Percentiles rank a stretch among this genome's conserved stretches.
Conservation (phyloP, 2,329 filamentous ascomycete genomes). For the Plectosphaerella sp. region DNA sequence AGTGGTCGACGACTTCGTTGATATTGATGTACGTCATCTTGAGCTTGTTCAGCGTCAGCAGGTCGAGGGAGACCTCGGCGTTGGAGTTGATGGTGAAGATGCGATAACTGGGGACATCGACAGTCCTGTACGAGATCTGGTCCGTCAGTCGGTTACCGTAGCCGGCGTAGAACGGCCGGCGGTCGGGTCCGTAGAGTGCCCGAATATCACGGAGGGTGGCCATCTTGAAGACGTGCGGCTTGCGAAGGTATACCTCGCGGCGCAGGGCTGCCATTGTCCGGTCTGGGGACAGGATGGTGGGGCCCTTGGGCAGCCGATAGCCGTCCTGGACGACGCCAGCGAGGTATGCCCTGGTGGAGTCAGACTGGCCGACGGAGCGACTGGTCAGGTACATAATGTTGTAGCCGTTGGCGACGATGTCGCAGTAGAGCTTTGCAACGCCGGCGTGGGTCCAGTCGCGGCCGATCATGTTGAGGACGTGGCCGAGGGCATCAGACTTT, state of each 20-base stretch:
- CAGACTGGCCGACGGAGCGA: constrained; percentile 87
- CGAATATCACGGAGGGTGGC: constrained; percentile 92
- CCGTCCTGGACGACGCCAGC: constrained; percentile 86
- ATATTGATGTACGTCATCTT: constrained; percentile 97
- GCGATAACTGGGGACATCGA: constrained; percentile 88
- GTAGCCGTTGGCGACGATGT: constrained; percentile 93
- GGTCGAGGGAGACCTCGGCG: constrained; percentile 86
- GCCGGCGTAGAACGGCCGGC: constrained; percentile 89
- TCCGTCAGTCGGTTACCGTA: constrained; percentile 97
- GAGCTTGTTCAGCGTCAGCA: constrained; percentile 87
- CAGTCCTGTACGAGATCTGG: constrained; percentile 90
- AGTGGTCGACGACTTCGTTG: constrained; percentile 95
- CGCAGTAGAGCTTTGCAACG: constrained; percentile 94
- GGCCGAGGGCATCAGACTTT: constrained; percentile 91
- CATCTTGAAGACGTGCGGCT: constrained; percentile 99
- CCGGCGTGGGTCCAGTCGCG: constrained; percentile 97
- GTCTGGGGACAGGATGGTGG: constrained; percentile 92
- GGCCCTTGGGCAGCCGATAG: constrained; percentile 80
- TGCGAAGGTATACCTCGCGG: constrained; percentile 89
- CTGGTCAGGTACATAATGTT: constrained; percentile 98
- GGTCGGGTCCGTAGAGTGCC: constrained; percentile 72
- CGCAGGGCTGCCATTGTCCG: constrained; percentile 89
- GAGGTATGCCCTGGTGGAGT: constrained; percentile 78
- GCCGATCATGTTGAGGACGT: constrained; percentile 94
- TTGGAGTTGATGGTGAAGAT: constrained; percentile 99